Conservation (phyloP, 192 early-diverging fungal species). For the Dissophora globulifera region DNA sequence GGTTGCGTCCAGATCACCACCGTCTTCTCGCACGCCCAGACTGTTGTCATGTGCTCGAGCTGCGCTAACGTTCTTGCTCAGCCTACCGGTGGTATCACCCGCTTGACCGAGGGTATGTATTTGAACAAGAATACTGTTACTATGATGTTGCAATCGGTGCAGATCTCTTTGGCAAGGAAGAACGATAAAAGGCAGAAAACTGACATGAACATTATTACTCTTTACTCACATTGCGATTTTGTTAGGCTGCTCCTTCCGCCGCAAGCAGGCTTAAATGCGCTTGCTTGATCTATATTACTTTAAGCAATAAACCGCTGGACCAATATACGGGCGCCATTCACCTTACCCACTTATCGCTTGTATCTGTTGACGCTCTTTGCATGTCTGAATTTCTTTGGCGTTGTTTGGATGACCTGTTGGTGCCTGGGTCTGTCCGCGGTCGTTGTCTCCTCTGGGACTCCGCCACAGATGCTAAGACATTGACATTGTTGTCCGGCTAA, state of each 20-base stretch:
- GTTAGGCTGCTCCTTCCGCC: slow-evolving; percentile 54
- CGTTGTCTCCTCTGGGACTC: too few relatives aligned
- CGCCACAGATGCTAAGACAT: too few relatives aligned
- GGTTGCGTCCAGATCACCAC: slow-evolving; percentile 98
- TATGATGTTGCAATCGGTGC: too few relatives aligned
- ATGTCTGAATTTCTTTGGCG: neutral
- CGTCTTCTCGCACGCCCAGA: slow-evolving; percentile 99
- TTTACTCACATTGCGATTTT: neutral
- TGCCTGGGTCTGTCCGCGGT: too few relatives aligned
- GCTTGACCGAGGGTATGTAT: slow-evolving; percentile 88
- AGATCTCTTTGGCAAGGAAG: too few relatives aligned
- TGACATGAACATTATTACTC: neutral
- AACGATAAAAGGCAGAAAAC: too few relatives aligned
- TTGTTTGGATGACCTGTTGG: too few relatives aligned
- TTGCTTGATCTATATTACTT: slow-evolving; percentile 24
- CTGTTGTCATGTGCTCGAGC: slow-evolving; percentile 94
- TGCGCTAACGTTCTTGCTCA: slow-evolving; percentile 98
- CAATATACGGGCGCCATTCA: slow-evolving; percentile 30
- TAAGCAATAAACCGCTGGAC: slow-evolving; percentile 40
- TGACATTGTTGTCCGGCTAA: too few relatives aligned
- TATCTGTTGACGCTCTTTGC: too few relatives aligned
- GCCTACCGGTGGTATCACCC: slow-evolving; percentile 98
- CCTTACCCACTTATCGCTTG: too few relatives aligned
- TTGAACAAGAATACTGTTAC: too few relatives aligned
- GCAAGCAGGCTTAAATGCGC: slow-evolving; percentile 55